A percentile compares a stretch with the other conserved stretches of the same genome.
Conservation (phyloP, 768 basidiomycete genomes). For the Suillus subalutaceus region DNA sequence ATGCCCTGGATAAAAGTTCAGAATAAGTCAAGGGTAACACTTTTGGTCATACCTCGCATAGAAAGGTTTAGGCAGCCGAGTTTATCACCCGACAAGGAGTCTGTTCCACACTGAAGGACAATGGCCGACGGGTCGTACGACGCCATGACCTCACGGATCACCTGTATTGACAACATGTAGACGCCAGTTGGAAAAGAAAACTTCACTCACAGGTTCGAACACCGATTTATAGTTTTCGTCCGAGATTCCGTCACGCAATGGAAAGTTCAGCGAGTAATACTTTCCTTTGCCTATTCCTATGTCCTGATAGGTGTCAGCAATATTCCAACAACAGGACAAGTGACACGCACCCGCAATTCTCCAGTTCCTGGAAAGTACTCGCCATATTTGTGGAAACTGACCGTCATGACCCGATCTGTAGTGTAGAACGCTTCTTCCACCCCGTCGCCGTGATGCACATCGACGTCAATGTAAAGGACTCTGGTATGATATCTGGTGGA, state of each 20-base stretch:
- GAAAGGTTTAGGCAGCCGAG: conserved; percentile 95
- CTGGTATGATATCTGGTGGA: conserved; percentile 80
- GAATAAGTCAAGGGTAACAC: background rate
- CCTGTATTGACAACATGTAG: conserved; percentile 47
- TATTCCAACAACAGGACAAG: conserved; percentile 10
- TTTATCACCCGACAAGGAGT: conserved; percentile 95
- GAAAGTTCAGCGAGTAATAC: conserved; percentile 93
- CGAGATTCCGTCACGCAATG: conserved; percentile 90
- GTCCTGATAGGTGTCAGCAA: conserved; percentile 54
- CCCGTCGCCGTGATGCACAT: conserved; percentile 98
- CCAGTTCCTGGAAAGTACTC: conserved; percentile 99
- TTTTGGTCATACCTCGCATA: conserved; percentile 69
- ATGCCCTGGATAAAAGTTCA: conserved; percentile 61
- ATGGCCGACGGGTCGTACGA: conserved; percentile 93
- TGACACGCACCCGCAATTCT: conserved; percentile 75
- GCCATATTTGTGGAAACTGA: conserved; percentile 98
- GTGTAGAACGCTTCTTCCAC: conserved; percentile 99
- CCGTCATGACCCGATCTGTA: conserved; percentile 98
- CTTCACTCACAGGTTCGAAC: conserved; percentile 82
- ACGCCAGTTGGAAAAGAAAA: background rate
- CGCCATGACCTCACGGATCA: conserved; percentile 92
- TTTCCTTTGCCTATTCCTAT: conserved; percentile 94
- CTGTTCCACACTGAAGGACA: conserved; percentile 96
- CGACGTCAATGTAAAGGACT: conserved; percentile 97
- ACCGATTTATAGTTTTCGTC: conserved; percentile 95